phyloP scores from a whole-genome alignment of 2,329 filamentous ascomycete species.

The Drechslerella dactyloides region DNA sequence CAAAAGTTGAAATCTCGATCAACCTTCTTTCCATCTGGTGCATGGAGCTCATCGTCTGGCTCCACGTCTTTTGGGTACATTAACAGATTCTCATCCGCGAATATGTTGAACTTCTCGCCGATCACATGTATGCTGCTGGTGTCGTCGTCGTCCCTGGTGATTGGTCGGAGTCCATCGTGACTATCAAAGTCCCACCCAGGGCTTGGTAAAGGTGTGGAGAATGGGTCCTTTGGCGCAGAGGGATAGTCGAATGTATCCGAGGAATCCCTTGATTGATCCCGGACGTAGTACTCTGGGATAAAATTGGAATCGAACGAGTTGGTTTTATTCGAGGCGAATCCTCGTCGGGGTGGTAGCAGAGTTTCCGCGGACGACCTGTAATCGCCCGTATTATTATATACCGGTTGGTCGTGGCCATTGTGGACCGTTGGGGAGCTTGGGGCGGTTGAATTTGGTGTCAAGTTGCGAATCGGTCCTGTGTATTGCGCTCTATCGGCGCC shows the following conservation, averaged over 20 bases:
- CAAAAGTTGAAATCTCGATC: conserved; percentile 70
- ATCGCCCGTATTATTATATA: conserved; percentile 21
- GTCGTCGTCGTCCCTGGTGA: conserved; percentile 65
- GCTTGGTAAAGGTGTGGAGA: conserved; percentile 38
- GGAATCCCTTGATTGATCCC: conserved; percentile 34
- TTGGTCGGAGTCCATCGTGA: conserved; percentile 59
- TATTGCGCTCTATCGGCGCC: conserved; percentile 35
- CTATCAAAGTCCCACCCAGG: conserved; percentile 38
- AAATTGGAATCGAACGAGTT: conserved; percentile 28
- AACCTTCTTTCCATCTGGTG: conserved; percentile 71
- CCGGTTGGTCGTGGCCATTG: conserved; percentile 19
- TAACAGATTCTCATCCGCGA: conserved; percentile 70
- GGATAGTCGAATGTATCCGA: conserved; percentile 30
- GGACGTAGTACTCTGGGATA: conserved; percentile 35
- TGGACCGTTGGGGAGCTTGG: conserved; percentile 37
- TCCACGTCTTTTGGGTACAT: conserved; percentile 75
- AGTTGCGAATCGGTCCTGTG: conserved; percentile 37
- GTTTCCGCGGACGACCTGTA: conserved; percentile 26
- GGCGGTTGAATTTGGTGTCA: conserved; percentile 38
- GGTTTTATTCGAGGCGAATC: conserved; percentile 33
- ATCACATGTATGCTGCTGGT: conserved; percentile 73
- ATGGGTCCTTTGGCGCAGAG: conserved; percentile 31
- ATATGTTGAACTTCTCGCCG: conserved; percentile 75
- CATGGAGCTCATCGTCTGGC: conserved; percentile 75
- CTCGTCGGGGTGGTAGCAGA: conserved; percentile 27